Base-by-base conservation (phyloP, 2,329 filamentous ascomycete species). In the Pseudogymnoascus sp. region DNA sequence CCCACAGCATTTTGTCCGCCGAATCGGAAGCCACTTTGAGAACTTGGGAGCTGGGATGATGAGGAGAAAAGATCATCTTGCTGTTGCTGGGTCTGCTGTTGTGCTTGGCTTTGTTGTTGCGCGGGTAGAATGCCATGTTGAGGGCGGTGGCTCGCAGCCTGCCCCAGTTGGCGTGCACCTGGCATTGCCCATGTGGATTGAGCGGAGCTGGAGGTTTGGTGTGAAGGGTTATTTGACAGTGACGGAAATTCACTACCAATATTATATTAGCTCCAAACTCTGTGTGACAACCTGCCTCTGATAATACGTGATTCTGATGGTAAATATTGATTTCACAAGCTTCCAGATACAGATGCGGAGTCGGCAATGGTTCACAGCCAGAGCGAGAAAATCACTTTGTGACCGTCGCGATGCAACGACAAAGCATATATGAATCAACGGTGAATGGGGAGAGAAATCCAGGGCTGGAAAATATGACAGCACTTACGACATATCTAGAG, bases 401-500 rank as follows among this genome's bases (percentile, higher is more conserved):
- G 12, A 10, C 3, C 3, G 16, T n/a, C 16, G 11, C 57, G 26
- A n/a, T 37, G 14, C 11, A 21, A 14, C 26, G 10, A 61, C 8
- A 14, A 23, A 42, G 40, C 26, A 47, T 23, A 47, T 2, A 6
- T 18, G 18, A 42, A 62, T 10, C 61, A 14, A 37, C 16, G 63
- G 70, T 7, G 26, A 6, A 26, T 34, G 21, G n/a, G 21, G 14
- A 10, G n/a, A n/a, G 21, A 37, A 57, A 6, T 16, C 18, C 23
- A 63, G 34, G 39, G 31, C 34, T 47, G 18, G 16, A 16, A 60
- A 51, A 61, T 73, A 72, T 69, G 69, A 68, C 8, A 47, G 18
- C 12, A 86, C 85, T 76, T 83, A 88, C 85, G 84, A 86, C 64
- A 84, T 77, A 73, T 88, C 86, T 65, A 88, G 75, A 45, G 84